Evolutionary conservation across 257 asterid genomes (phyloP), one percentile per base, ranked within the genome.

Genomic region (Ligustrum vulgare): DNA sequence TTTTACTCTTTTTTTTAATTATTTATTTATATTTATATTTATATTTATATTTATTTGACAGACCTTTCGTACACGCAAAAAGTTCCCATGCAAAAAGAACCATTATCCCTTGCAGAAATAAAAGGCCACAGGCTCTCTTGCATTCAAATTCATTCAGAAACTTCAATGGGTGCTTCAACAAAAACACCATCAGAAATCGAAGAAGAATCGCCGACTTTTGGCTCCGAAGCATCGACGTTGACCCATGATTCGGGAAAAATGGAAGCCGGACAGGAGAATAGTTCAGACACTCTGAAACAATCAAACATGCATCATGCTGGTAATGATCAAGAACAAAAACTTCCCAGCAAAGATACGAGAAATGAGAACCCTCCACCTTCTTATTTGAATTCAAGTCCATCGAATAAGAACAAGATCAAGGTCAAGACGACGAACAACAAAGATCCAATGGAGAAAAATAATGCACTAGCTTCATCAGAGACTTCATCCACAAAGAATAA

Each of bases 201-300:
- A 70, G 86, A 88, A 67, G 95, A 90, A 65, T 87, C 93, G 13
- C 91, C 80, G 0, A 73, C 58, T 37, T 87, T 86, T 45, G 77
- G 89, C n/a, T 91, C 96, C 4, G 96, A 88, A 10, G 60, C 92
- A 67, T 94, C 97, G 45, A 88, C 96, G 1, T 2, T 88, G 63
- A 90, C 96, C 0, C 90, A 86, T 8, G 91, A 87, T 20, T 85
- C 89, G 0, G 77, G 71, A n/a, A 86, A 83, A 63, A 23, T 51
- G 3, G 86, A 81, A 25, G 34, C 35, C 9, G 18, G 87, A 31
- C 79, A 18, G 25, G 87, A 80, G 9, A 80, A 82, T 35, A 51
- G 6, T 34, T 39, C 79, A 5, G 82, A 71, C 8, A 49, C 37
- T 32, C 62, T 49, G 49, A 77, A 75, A 33, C 76, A 74, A 12